These are phyloP conservation scores for Davidsoniella neocaledoniae DNA, from an alignment of 2,329 filamentous ascomycete species.

Conservation along the genomic window DNA sequence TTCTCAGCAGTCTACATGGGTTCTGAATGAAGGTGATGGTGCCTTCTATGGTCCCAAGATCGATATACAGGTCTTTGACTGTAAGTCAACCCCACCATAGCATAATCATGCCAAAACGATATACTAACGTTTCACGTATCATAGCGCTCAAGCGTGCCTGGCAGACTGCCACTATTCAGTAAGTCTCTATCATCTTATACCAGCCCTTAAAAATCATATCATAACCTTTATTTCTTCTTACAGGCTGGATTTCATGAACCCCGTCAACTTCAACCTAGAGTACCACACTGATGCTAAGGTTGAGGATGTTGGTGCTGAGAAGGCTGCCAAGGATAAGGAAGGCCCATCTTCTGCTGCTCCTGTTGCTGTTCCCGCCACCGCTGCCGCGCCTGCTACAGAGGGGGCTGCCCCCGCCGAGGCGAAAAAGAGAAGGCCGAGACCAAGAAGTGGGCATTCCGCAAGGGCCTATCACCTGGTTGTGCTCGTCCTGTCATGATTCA, in stretches of 20 bases:
- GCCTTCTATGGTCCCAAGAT: conserved; percentile 99
- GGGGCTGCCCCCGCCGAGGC: conserved; percentile 19
- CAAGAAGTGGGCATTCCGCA: conserved; percentile 22
- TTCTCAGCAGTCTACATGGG: conserved; percentile 52
- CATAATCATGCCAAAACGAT: no score
- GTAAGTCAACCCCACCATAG: not conserved
- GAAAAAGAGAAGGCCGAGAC: conserved; percentile 29
- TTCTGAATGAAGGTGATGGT: conserved; percentile 84
- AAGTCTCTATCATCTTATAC: not conserved
- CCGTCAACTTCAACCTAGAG: conserved; percentile 74
- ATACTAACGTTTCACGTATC: not conserved
- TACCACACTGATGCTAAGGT: conserved; percentile 55
- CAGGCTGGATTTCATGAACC: conserved; percentile 47
- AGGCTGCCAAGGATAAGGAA: conserved; percentile 17
- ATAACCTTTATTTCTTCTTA: not conserved
- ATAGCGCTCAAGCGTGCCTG: conserved; percentile 23
- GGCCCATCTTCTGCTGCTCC: conserved; percentile 16
- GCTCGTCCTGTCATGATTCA: conserved; percentile 76
- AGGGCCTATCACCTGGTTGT: conserved; percentile 47
- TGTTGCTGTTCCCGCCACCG: conserved; percentile 19
- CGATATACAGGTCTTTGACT: conserved; percentile 64
- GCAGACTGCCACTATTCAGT: conserved; percentile 84
- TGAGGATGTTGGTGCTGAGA: conserved; percentile 17
- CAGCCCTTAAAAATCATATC: not conserved
- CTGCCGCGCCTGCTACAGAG: conserved; percentile 11